These are phyloP conservation scores for Dalbergia cultrata DNA, from an alignment of 306 rosid species.

Conservation along the genomic window DNA sequence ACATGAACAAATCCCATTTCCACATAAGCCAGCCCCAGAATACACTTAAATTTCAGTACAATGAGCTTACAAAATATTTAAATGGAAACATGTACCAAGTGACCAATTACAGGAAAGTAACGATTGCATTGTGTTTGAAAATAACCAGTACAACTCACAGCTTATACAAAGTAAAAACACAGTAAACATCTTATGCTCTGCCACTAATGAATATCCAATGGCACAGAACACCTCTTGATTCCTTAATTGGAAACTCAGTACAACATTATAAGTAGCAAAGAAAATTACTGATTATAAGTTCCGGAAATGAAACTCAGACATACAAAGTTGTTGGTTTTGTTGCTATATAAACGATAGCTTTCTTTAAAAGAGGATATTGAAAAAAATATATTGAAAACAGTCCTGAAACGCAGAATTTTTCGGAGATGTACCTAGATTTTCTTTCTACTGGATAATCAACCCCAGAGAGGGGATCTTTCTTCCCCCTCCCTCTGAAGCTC, in stretches of 20 bases:
- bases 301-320: constrained; percentile 38
- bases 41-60: not conserved
- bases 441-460: constrained; percentile 43
- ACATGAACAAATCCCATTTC: not conserved
- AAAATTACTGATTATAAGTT: constrained; percentile 37
- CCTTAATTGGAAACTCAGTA: constrained; percentile 29
- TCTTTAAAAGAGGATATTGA: constrained; percentile 11
- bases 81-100: too few relatives aligned
- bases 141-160: constrained; percentile 34
- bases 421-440: constrained; percentile 46
- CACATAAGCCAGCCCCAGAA: not conserved
- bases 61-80: too few relatives aligned
- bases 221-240: constrained; percentile 41
- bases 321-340: constrained; percentile 48
- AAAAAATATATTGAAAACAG: not conserved
- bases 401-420: constrained; percentile 33
- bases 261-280: constrained; percentile 27
- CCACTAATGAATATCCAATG: constrained; percentile 42
- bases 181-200: constrained; percentile 23
- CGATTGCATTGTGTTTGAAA: constrained; percentile 30
- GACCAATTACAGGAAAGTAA: not conserved
- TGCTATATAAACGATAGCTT: constrained; percentile 47
- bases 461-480: constrained; percentile 47
- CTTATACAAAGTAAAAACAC: constrained; percentile 16
- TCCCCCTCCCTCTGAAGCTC: constrained; percentile 41